A percentile compares a stretch with the other conserved stretches of the same genome.
Evolutionary conservation across 2,329 filamentous ascomycete species (phyloP).

Genomic region (Neophaeococcomyces aloes): DNA sequence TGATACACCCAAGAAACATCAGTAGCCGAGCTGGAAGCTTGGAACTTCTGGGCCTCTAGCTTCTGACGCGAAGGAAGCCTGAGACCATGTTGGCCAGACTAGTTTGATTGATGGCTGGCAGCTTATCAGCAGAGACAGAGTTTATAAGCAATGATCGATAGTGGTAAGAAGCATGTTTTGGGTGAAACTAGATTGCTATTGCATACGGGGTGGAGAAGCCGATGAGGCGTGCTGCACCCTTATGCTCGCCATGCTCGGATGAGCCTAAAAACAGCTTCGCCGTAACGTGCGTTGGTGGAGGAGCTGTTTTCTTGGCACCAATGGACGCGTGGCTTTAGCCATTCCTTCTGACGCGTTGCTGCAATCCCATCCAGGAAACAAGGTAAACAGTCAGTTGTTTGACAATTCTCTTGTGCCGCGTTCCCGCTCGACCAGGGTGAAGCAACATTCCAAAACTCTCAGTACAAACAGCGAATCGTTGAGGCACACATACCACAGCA

Average conservation of each 20-base stretch:
- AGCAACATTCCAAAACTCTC: no score
- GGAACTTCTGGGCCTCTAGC: no score
- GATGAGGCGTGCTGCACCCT: no score
- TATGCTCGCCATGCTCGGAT: no score
- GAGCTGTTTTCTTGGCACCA: no score
- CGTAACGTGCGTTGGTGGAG: no score
- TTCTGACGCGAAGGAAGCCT: not conserved
- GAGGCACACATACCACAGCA: no score
- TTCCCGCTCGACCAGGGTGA: not conserved
- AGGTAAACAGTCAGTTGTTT: not conserved
- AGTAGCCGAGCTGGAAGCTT: not conserved
- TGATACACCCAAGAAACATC: not conserved
- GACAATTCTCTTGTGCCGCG: slow-evolving; percentile 1
- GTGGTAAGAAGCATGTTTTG: not conserved
- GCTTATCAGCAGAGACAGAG: not conserved
- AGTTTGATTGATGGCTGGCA: not conserved
- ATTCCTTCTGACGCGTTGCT: not conserved
- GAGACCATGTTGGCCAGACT: not conserved
- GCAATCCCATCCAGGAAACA: not conserved
- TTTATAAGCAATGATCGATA: not conserved
- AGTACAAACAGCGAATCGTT: no score
- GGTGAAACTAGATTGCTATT: no score
- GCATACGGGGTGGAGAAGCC: no score
- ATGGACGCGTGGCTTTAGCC: no score
- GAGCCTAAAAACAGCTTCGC: no score